Base-by-base conservation (phyloP, 805 yeast species). In the Kazachstania psychrophila region DNA sequence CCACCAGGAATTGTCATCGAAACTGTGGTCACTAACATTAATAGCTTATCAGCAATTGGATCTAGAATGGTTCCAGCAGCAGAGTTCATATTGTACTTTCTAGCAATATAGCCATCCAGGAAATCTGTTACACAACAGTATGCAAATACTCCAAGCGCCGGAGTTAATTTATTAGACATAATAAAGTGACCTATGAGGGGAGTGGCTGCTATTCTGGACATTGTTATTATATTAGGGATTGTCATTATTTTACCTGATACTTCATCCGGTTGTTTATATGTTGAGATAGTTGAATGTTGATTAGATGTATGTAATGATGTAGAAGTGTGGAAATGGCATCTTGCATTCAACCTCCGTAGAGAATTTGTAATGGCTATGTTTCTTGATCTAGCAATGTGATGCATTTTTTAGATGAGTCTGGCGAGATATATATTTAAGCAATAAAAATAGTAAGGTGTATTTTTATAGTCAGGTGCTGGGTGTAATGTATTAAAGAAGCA, bases 61-160 rank as follows among this genome's bases (percentile, higher is more conserved):
- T 92, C 99, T 23, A 94, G 65, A 12, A 92, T 78, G 0, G 95
- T 79, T 0, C 99, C 99, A 6, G 87, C 72, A 1, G 83, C 79
- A 1, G 95, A 77, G 49, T 76, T 72, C 70, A 81, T 65, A 38
- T 85, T 77, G 65, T 60, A 89, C 41, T 62, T 72, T 38, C 99
- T 68, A 4, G 99, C 99, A 44, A 94, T 75, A 51, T 62, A 83
- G 0, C 99, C 99, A 58, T 92, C 99, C 16, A 88, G 61, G 44
- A 84, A 79, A 57, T 92, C 99, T 0, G 98, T 89, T 4, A 87
- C 56, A 45, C 96, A 81, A 0, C 96, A 87, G 51, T 86, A 87
- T 0, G 76, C 68, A 58, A 92, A 89, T 9, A 92, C 52, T 1
- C 75, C 71, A 31, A 85, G 62, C 0, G 97, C 95, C 32, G 70